Percentiles rank a stretch among this genome's conserved stretches.
These are phyloP conservation scores for Umbelopsis sp. DNA, from an alignment of 371 early-diverging fungal species.

Conservation along the genomic window DNA sequence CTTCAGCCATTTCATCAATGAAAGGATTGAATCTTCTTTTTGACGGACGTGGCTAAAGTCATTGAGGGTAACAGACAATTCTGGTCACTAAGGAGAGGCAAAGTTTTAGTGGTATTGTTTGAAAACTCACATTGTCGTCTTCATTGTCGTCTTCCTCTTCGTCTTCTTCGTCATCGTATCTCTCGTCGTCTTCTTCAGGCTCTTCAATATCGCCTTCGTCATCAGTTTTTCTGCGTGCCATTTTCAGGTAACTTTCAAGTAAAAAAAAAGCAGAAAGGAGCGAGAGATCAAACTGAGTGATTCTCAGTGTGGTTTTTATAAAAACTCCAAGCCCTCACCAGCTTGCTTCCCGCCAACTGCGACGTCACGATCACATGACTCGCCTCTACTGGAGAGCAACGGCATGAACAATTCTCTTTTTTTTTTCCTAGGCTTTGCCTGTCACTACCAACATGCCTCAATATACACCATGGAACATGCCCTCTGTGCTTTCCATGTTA, in stretches of 20 bases:
- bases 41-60: slow-evolving; percentile 35
- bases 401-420: not conserved
- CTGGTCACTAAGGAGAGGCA: not conserved
- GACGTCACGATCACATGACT: slow-evolving; percentile 14
- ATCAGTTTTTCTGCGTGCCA: slow-evolving; percentile 22
- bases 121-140: slow-evolving; percentile 18
- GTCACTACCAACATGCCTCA: not conserved
- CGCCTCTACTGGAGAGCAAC: no score
- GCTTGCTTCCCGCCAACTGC: not conserved
- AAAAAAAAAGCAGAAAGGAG: not conserved
- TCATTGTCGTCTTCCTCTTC: slow-evolving; percentile 28
- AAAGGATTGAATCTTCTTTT: slow-evolving; percentile 55
- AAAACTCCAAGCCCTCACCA: not conserved
- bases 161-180: slow-evolving; percentile 24
- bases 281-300: not conserved
- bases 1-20: slow-evolving; percentile 62
- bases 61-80: not conserved
- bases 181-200: slow-evolving; percentile 27
- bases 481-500: not conserved
- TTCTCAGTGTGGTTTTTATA: not conserved
- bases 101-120: not conserved
- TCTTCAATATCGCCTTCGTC: slow-evolving; percentile 21
- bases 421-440: not conserved
- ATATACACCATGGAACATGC: slow-evolving; percentile 15
- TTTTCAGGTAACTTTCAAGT: not conserved